Conservation (phyloP, 1,284 basidiomycete species). For the Apiotrichum gamsii region DNA sequence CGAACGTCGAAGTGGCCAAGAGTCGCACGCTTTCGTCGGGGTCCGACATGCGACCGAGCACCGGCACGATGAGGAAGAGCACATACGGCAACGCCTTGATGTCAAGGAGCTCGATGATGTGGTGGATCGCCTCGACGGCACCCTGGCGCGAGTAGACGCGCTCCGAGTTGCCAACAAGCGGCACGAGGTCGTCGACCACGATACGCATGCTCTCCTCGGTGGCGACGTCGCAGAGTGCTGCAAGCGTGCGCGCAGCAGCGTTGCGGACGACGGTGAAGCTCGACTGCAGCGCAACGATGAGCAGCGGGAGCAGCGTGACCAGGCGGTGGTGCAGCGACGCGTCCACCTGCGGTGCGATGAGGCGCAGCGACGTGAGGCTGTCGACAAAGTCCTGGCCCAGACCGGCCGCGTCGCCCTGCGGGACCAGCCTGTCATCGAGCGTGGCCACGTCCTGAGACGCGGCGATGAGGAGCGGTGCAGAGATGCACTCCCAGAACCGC, state of each 20-base stretch:
- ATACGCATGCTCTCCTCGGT: constrained; percentile 79
- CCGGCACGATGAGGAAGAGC: constrained; percentile 92
- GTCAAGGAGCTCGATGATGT: constrained; percentile 89
- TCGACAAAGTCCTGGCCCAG: constrained; percentile 93
- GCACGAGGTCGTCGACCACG: constrained; percentile 79
- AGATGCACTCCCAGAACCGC: constrained; percentile 91
- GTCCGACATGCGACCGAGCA: constrained; percentile 97
- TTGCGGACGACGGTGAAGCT: constrained; percentile 83
- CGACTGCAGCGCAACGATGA: constrained; percentile 72
- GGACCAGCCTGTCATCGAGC: constrained; percentile 31
- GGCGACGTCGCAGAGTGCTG: constrained; percentile 79
- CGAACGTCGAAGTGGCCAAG: constrained; percentile 93
- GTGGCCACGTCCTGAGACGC: background rate
- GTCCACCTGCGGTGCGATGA: constrained; percentile 71
- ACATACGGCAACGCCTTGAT: constrained; percentile 95
- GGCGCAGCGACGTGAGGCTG: constrained; percentile 80
- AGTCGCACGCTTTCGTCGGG: constrained; percentile 83
- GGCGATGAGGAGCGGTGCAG: constrained; percentile 55
- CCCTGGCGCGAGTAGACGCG: constrained; percentile 80
- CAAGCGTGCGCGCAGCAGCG: constrained; percentile 77
- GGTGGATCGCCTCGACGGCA: constrained; percentile 80
- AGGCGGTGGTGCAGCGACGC: constrained; percentile 64
- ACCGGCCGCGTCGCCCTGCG: constrained; percentile 11
- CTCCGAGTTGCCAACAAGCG: constrained; percentile 73
- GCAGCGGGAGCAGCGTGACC: constrained; percentile 64